phyloP scores from a whole-genome alignment of 2,329 filamentous ascomycete species.

The Botrytis elliptica region DNA sequence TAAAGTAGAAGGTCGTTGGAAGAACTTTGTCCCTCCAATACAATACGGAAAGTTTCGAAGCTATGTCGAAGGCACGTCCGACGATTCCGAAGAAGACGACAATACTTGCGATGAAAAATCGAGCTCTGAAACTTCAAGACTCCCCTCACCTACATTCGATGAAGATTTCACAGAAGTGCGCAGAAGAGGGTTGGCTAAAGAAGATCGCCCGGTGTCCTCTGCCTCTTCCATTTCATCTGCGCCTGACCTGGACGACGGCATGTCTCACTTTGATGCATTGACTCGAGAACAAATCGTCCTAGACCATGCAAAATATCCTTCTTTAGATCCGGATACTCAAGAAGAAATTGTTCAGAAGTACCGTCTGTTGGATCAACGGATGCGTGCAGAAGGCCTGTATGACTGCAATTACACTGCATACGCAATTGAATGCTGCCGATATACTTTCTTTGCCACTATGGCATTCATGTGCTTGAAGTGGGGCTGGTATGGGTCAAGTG shows the following conservation, averaged over 20 bases:
- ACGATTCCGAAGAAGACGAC: constrained; percentile 41
- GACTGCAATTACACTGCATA: constrained; percentile 83
- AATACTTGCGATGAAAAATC: constrained; percentile 28
- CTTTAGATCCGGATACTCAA: constrained; percentile 72
- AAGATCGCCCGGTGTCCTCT: constrained; percentile 35
- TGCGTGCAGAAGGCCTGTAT: constrained; percentile 75
- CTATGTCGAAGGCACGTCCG: constrained; percentile 42
- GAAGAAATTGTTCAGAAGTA: constrained; percentile 77
- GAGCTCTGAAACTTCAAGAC: constrained; percentile 35
- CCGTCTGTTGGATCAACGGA: constrained; percentile 68
- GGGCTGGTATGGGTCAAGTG: constrained; percentile 69
- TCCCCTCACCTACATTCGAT: constrained; percentile 40
- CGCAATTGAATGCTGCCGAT: constrained; percentile 70
- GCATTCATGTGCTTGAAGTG: constrained; percentile 60
- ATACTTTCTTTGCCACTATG: constrained; percentile 62
- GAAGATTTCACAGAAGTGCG: constrained; percentile 27
- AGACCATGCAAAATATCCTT: constrained; percentile 78
- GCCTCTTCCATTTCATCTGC: constrained; percentile 60
- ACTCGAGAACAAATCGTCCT: constrained; percentile 74
- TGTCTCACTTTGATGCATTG: constrained; percentile 68
- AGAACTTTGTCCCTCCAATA: constrained; percentile 86
- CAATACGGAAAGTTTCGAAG: constrained; percentile 78
- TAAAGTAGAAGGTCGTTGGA: constrained; percentile 75
- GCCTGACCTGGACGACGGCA: constrained; percentile 52
- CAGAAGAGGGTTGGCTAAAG: constrained; percentile 26